Evolutionary conservation across 140 eudicot species (phyloP).

Genomic region (Flaveria floridana): DNA sequence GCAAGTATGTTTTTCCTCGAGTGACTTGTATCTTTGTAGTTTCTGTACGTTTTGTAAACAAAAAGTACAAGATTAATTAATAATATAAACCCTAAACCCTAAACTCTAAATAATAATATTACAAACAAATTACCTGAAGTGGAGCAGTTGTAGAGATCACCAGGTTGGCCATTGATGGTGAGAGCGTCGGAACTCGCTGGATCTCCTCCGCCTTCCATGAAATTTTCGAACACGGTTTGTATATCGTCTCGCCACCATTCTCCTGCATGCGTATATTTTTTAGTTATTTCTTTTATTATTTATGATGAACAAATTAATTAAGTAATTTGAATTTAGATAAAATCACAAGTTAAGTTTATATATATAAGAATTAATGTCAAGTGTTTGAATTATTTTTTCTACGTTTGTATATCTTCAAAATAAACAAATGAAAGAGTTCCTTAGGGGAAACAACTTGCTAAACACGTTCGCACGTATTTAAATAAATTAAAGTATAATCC

Average conservation of each 20-base stretch:
- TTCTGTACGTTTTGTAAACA: background rate
- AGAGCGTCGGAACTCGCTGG: slow-evolving; percentile 41
- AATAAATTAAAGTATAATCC: background rate
- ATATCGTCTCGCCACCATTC: slow-evolving; percentile 48
- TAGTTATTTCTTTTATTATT: background rate
- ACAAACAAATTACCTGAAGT: slow-evolving; percentile 15
- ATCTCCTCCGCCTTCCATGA: slow-evolving; percentile 33
- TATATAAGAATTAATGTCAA: background rate
- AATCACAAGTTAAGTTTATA: background rate
- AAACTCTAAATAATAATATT: background rate
- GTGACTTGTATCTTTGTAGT: slow-evolving; percentile 38
- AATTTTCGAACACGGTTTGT: slow-evolving; percentile 41
- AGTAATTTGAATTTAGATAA: background rate
- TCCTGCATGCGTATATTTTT: slow-evolving; percentile 11
- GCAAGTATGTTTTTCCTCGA: slow-evolving; percentile 41
- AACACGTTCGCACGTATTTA: slow-evolving; percentile 26
- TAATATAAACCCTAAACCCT: no score
- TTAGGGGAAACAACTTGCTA: background rate
- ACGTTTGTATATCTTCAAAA: background rate
- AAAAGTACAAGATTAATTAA: no score
- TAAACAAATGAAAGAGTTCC: background rate
- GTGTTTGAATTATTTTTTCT: no score
- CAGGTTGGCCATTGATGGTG: slow-evolving; percentile 71
- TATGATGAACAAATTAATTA: no score
- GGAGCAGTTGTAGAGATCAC: slow-evolving; percentile 64